These are phyloP conservation scores for Cladosporium sp. DNA, from an alignment of 2,329 filamentous ascomycete genomes.

Conservation along the genomic window DNA sequence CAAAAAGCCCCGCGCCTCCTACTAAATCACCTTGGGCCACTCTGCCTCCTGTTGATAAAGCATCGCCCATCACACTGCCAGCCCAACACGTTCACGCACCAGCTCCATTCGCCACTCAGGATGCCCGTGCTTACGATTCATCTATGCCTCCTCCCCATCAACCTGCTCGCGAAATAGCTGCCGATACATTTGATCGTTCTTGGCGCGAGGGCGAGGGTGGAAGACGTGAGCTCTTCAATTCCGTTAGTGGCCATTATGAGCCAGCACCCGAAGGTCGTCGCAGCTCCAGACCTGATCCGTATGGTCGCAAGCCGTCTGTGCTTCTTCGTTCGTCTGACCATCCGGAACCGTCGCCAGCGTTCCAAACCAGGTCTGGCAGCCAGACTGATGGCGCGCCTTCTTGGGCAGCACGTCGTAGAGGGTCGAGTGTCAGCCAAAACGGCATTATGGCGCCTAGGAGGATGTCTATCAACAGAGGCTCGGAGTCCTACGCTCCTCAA, in stretches of 20 bases:
- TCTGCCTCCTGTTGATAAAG: slow-evolving; percentile 78
- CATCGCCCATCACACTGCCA: slow-evolving; percentile 63
- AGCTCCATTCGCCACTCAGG: slow-evolving; percentile 46
- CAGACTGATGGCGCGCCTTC: slow-evolving; percentile 58
- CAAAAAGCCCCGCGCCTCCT: slow-evolving; percentile 68
- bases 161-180: slow-evolving; percentile 76
- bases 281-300: slow-evolving; percentile 61
- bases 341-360: slow-evolving; percentile 79
- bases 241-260: slow-evolving; percentile 90
- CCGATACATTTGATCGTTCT: slow-evolving; percentile 85
- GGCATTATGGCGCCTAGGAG: slow-evolving; percentile 65
- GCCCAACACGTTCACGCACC: slow-evolving; percentile 37
- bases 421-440: slow-evolving; percentile 85
- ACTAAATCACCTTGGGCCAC: slow-evolving; percentile 89
- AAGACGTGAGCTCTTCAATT: slow-evolving; percentile 82
- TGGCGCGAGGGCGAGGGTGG: slow-evolving; percentile 68
- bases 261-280: slow-evolving; percentile 74
- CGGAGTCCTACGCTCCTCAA: slow-evolving; percentile 36
- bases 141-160: slow-evolving; percentile 51
- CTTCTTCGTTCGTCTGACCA: slow-evolving; percentile 67
- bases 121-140: slow-evolving; percentile 54
- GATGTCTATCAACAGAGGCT: slow-evolving; percentile 52
- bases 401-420: slow-evolving; percentile 67
- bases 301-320: slow-evolving; percentile 68
- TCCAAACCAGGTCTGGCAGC: slow-evolving; percentile 69